phyloP scores from a whole-genome alignment of 2,329 filamentous ascomycete genomes.

The Ophiostoma sp. region DNA sequence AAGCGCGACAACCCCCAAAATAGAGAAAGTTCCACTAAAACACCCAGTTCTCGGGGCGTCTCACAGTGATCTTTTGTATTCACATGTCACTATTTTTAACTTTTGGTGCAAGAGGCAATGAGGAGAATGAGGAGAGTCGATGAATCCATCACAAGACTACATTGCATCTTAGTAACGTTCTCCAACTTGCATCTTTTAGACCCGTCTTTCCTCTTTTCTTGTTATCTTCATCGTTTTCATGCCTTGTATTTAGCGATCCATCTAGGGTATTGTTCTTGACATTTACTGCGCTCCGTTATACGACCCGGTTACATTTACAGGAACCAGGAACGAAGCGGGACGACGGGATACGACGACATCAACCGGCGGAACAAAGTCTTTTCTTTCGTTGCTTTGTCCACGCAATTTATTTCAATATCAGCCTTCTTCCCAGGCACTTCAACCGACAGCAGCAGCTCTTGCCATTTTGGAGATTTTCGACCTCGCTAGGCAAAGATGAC shows the following conservation, averaged over 20 bases:
- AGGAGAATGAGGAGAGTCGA: not conserved
- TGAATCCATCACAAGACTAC: not conserved
- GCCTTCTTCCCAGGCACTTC: not conserved
- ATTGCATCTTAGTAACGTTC: not conserved
- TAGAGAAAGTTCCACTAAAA: not conserved
- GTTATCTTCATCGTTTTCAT: not conserved
- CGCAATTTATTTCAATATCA: not conserved
- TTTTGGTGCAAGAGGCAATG: not conserved
- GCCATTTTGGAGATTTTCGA: too few relatives aligned
- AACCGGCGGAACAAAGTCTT: not conserved
- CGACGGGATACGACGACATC: not conserved
- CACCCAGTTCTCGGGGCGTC: not conserved
- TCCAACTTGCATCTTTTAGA: not conserved
- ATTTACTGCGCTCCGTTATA: not conserved
- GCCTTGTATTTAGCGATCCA: not conserved
- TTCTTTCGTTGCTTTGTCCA: not conserved
- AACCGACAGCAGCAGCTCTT: not conserved
- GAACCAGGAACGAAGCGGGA: not conserved
- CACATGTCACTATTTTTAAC: not conserved
- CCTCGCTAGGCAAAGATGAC: not conserved
- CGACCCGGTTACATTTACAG: not conserved
- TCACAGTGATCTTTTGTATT: not conserved
- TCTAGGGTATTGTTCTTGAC: too few relatives aligned
- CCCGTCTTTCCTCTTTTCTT: not conserved
- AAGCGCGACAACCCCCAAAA: not conserved